phyloP scores from a whole-genome alignment of 2,329 filamentous ascomycete genomes.

The Coniochaeta prunicola region DNA sequence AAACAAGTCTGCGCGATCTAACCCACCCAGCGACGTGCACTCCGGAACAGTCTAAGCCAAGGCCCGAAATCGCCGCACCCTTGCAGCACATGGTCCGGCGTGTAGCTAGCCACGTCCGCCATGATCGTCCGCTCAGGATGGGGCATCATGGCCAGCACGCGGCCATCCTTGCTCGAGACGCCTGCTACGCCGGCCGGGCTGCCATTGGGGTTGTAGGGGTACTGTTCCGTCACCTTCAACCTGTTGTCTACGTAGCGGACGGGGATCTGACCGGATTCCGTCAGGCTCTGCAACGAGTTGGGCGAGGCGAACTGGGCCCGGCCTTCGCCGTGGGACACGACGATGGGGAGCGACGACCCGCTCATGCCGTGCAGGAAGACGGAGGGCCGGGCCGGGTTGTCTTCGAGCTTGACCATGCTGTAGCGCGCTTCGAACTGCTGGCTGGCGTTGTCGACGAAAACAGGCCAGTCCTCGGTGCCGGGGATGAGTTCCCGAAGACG shows the following conservation, averaged over 20 bases:
- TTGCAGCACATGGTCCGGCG: constrained; percentile 49
- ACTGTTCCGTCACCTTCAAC: constrained; percentile 66
- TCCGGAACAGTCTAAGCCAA: constrained; percentile 82
- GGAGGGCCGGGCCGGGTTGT: constrained; percentile 49
- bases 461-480: constrained; percentile 76
- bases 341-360: constrained; percentile 74
- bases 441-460: constrained; percentile 75
- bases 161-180: constrained; percentile 68
- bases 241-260: constrained; percentile 83
- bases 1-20: constrained; percentile 19
- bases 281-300: constrained; percentile 45
- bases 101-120: constrained; percentile 69
- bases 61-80: constrained; percentile 78
- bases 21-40: constrained; percentile 81
- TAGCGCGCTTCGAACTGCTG: constrained; percentile 88
- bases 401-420: constrained; percentile 71
- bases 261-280: constrained; percentile 62
- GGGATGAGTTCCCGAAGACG: constrained; percentile 79
- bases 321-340: constrained; percentile 86
- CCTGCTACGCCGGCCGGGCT: constrained; percentile 75
- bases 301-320: constrained; percentile 62
- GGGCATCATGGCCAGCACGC: constrained; percentile 85
- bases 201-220: constrained; percentile 86
- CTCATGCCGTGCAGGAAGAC: constrained; percentile 89
- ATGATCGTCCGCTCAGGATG: constrained; percentile 87